Evolutionary conservation across 306 rosid species (phyloP).

Genomic region (Trifolium dubium): DNA sequence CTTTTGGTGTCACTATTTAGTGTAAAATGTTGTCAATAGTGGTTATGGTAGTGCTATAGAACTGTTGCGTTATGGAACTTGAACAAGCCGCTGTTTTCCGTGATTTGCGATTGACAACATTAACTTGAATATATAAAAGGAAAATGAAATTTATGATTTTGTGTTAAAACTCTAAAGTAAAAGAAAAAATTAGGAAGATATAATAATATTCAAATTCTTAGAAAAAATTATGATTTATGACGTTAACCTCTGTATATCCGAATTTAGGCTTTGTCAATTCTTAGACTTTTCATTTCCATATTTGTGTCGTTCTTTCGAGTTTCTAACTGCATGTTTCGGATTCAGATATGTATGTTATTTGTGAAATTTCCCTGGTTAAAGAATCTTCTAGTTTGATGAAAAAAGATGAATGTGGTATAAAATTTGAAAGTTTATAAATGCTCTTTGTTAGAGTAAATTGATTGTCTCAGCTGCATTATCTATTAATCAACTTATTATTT

Average conservation of each 20-base stretch:
- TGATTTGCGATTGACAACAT: neutral
- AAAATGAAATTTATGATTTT: no score
- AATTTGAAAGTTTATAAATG: no score
- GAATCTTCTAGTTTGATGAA: neutral
- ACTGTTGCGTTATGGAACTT: neutral
- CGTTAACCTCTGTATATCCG: no score
- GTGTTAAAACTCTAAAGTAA: no score
- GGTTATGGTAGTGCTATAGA: neutral
- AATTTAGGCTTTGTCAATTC: neutral
- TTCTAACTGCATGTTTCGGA: neutral
- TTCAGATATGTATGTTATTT: neutral
- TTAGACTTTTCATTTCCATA: neutral
- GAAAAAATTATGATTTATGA: no score
- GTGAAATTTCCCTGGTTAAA: constrained; percentile 18
- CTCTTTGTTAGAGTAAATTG: neutral
- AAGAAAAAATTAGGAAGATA: no score
- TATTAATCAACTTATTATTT: no score
- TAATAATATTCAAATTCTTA: no score
- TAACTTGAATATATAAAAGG: neutral
- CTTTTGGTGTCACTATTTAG: neutral
- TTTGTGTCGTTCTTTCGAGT: neutral
- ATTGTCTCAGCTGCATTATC: neutral
- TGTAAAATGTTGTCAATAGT: neutral
- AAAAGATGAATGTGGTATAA: neutral
- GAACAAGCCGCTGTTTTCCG: neutral